phyloP scores from a whole-genome alignment of 2,329 filamentous ascomycete species.

The Aspergillus amoenus region DNA sequence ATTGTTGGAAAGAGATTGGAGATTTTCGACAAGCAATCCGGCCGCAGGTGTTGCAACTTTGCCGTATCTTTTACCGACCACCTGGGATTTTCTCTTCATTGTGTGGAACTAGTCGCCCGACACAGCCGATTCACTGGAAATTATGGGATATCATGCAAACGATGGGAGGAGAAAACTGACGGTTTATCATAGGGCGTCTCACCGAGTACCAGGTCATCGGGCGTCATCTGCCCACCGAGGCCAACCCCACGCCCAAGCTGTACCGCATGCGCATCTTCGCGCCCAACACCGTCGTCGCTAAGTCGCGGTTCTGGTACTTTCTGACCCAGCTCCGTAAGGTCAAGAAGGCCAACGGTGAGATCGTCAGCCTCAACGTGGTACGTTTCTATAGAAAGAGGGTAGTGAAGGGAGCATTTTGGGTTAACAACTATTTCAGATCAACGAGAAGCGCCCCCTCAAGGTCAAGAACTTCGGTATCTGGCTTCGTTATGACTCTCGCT shows the following conservation, averaged over 20 bases:
- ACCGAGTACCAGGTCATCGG: conserved; percentile 99
- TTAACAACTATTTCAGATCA: conserved; percentile 61
- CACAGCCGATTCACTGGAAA: conserved; percentile 7
- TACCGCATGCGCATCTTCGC: conserved; percentile 99
- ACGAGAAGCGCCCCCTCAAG: conserved; percentile 98
- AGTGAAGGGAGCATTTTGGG: conserved; percentile 11
- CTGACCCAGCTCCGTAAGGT: conserved; percentile 98
- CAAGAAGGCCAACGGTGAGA: conserved; percentile 99
- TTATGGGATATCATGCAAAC: neutral
- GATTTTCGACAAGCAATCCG: conserved; percentile 5
- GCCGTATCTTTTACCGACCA: neutral
- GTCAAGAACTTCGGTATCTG: conserved; percentile 99
- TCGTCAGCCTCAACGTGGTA: conserved; percentile 95
- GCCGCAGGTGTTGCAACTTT: conserved; percentile 9
- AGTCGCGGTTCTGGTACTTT: conserved; percentile 99
- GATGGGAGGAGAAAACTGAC: conserved; percentile 30
- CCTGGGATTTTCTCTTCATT: conserved; percentile 12
- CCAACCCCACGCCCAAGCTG: conserved; percentile 95
- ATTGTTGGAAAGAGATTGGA: neutral
- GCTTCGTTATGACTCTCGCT: conserved; percentile 99
- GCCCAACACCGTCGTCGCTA: conserved; percentile 95
- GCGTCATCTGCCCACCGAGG: conserved; percentile 96
- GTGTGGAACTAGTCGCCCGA: conserved; percentile 19
- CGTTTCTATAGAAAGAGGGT: conserved; percentile 37
- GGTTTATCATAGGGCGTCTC: conserved; percentile 76